These are phyloP conservation scores for Cichorium intybus DNA, from an alignment of 140 eudicot species.

Conservation along the genomic window DNA sequence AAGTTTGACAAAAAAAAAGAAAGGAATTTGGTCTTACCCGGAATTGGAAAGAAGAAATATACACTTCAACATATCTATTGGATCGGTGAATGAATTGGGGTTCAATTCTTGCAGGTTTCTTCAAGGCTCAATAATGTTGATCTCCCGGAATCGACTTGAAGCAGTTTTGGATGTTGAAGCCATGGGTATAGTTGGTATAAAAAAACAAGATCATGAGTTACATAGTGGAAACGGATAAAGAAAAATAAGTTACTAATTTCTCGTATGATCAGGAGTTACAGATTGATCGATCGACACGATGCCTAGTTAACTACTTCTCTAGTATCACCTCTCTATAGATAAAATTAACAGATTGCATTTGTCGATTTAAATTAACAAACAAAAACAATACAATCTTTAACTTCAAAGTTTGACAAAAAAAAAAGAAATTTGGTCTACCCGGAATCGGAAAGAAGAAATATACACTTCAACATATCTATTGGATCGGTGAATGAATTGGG, in stretches of 20 bases:
- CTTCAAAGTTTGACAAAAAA: not conserved
- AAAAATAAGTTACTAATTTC: too few species aligned
- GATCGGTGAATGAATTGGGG: not conserved
- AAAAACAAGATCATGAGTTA: too few species aligned
- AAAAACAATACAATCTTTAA: not conserved
- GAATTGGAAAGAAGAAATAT: constrained; percentile 85
- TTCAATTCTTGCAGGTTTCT: not conserved
- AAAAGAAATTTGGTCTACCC: constrained; percentile 55
- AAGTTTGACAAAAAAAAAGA: too few species aligned
- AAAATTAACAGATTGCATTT: too few species aligned
- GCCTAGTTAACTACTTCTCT: constrained; percentile 89
- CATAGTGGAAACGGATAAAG: too few species aligned
- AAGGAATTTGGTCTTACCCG: constrained; percentile 52
- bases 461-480: constrained; percentile 71
- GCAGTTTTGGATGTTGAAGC: too few species aligned
- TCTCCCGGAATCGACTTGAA: too few species aligned
- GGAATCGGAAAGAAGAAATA: constrained; percentile 82
- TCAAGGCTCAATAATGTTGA: too few species aligned
- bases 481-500: not conserved
- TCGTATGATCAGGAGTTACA: too few species aligned
- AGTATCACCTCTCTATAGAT: constrained; percentile 78
- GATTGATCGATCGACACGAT: constrained; percentile 85
- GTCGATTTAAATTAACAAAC: constrained; percentile 3
- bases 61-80: constrained; percentile 66
- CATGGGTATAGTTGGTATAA: too few species aligned